Evolutionary conservation across 345 rosid species (phyloP).

Genomic region (Rhizophora mangle): DNA sequence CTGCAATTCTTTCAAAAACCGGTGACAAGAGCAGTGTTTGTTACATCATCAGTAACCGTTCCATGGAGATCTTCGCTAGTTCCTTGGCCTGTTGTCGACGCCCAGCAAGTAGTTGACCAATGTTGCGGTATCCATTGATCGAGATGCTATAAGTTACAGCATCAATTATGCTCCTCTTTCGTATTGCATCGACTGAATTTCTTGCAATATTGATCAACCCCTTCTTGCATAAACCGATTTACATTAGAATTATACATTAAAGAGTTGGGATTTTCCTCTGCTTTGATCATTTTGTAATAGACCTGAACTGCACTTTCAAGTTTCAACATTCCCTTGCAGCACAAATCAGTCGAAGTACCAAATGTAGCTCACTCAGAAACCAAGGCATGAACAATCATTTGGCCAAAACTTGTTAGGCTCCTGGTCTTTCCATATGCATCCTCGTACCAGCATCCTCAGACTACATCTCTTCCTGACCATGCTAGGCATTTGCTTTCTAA

Average conservation of each 20-base stretch:
- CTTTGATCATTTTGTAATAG: too few species aligned
- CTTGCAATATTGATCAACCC: conserved; percentile 30
- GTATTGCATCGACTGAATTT: not conserved
- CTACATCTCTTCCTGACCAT: conserved; percentile 20
- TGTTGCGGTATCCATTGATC: conserved; percentile 39
- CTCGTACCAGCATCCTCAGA: conserved; percentile 23
- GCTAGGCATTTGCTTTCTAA: conserved; percentile 22
- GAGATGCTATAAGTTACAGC: conserved; percentile 48
- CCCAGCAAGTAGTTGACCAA: conserved; percentile 42
- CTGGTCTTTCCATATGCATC: conserved; percentile 33
- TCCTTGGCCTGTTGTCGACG: conserved; percentile 5
- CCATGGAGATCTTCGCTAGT: too few species aligned
- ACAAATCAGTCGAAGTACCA: too few species aligned
- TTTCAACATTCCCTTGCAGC: too few species aligned
- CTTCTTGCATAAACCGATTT: conserved; percentile 52
- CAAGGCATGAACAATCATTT: too few species aligned
- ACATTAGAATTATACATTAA: conserved; percentile 50
- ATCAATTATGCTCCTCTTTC: conserved; percentile 33
- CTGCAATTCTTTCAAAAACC: too few species aligned
- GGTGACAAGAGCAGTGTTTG: too few species aligned
- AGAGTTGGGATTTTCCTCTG: conserved; percentile 39
- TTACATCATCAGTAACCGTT: too few species aligned
- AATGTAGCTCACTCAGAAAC: too few species aligned
- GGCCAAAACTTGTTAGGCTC: not conserved
- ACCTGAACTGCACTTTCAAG: too few species aligned